These are phyloP conservation scores for Scutellaria baicalensis DNA, from an alignment of 257 asterid species.

Conservation along the genomic window DNA sequence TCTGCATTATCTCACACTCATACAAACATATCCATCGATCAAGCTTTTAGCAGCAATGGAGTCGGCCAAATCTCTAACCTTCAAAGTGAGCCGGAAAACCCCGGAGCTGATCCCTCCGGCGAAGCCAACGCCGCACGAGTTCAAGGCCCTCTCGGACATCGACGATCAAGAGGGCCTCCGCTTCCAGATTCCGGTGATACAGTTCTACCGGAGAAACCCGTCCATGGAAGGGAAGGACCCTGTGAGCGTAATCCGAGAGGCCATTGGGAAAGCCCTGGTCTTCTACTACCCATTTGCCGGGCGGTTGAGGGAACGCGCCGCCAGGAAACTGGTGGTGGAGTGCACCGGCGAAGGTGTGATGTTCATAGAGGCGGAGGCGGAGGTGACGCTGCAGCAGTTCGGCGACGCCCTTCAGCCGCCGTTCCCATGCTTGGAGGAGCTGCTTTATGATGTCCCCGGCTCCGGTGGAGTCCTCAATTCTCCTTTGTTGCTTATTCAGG, in stretches of 20 bases:
- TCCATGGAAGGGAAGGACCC: slow-evolving; percentile 36
- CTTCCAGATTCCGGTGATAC: slow-evolving; percentile 50
- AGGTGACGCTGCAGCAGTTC: slow-evolving; percentile 39
- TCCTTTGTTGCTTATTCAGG: slow-evolving; percentile 66
- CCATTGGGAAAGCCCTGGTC: slow-evolving; percentile 46
- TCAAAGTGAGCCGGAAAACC: slow-evolving; percentile 36
- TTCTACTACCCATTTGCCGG: slow-evolving; percentile 77
- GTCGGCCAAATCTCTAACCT: slow-evolving; percentile 14
- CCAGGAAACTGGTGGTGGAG: slow-evolving; percentile 59
- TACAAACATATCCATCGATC: neutral
- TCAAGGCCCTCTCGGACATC: slow-evolving; percentile 55
- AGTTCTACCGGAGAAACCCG: slow-evolving; percentile 34
- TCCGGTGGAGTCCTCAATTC: slow-evolving; percentile 36
- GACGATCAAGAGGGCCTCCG: slow-evolving; percentile 67
- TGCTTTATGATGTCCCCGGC: slow-evolving; percentile 55
- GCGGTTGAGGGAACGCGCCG: slow-evolving; percentile 41
- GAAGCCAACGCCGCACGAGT: slow-evolving; percentile 44
- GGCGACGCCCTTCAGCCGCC: slow-evolving; percentile 63
- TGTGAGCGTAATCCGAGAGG: slow-evolving; percentile 36
- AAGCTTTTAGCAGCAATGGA: slow-evolving; percentile 23
- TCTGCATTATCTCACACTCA: neutral
- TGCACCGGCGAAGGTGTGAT: slow-evolving; percentile 67
- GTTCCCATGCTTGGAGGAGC: slow-evolving; percentile 58
- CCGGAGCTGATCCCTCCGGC: slow-evolving; percentile 63
- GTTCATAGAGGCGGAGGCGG: slow-evolving; percentile 62